Evolutionary conservation across 352 stramenopile genomes (phyloP).

Genomic region (Phytophthora multivora): DNA sequence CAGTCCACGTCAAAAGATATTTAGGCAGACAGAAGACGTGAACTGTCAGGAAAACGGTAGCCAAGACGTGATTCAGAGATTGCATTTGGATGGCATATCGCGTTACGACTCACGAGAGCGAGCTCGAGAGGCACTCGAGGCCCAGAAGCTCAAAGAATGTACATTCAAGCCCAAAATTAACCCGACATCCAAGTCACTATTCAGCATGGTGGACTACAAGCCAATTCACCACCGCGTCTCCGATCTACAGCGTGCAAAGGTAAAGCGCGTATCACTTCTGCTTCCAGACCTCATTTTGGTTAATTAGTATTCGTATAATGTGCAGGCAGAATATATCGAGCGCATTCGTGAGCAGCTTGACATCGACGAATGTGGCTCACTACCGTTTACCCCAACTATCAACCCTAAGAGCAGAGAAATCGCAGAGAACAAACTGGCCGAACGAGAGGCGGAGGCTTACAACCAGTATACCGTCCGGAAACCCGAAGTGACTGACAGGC

Average conservation of each 20-base stretch:
- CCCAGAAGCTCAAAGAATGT: slow-evolving; percentile 53
- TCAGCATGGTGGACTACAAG: slow-evolving; percentile 53
- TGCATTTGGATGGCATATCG: slow-evolving; percentile 63
- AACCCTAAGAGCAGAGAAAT: slow-evolving; percentile 77
- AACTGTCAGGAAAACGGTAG: slow-evolving; percentile 8
- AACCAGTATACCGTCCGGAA: background rate
- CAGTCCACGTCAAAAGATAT: slow-evolving; percentile 49
- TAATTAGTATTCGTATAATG: slow-evolving; percentile 2
- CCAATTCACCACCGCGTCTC: slow-evolving; percentile 69
- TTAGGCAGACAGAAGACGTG: background rate
- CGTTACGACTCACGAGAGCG: slow-evolving; percentile 65
- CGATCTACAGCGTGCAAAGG: slow-evolving; percentile 72
- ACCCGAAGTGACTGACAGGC: slow-evolving; percentile 53
- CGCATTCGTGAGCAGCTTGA: slow-evolving; percentile 56
- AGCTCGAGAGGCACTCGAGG: slow-evolving; percentile 54
- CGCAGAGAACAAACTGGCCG: slow-evolving; percentile 42
- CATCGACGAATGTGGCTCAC: slow-evolving; percentile 28
- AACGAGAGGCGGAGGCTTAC: slow-evolving; percentile 25
- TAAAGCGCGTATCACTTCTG: slow-evolving; percentile 16
- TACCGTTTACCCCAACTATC: slow-evolving; percentile 62
- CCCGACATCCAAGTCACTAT: slow-evolving; percentile 40
- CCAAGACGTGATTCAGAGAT: slow-evolving; percentile 53
- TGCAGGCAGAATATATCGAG: slow-evolving; percentile 48
- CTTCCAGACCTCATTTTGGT: background rate
- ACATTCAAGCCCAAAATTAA: slow-evolving; percentile 81